phyloP scores from a whole-genome alignment of 495 filamentous ascomycete species.

The Bryoglossum gracile region DNA sequence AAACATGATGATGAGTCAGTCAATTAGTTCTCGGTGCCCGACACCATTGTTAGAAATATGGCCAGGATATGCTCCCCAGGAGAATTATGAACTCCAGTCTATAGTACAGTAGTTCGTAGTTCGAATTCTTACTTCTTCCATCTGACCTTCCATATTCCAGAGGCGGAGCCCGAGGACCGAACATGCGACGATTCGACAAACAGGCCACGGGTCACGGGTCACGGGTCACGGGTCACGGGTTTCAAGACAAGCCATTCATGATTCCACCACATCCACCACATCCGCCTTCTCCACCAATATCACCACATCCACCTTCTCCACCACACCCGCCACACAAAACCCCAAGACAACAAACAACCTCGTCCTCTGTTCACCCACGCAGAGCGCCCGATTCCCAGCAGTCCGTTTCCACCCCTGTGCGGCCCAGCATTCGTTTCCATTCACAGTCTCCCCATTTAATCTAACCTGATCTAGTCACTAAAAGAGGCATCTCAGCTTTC shows the following conservation, averaged over 20 bases:
- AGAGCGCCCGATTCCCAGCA: conserved; percentile 17
- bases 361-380: too few species aligned
- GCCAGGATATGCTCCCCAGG: not conserved
- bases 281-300: too few species aligned
- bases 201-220: not conserved
- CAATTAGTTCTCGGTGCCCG: conserved; percentile 2
- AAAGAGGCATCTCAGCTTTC: not conserved
- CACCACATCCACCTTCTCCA: not conserved
- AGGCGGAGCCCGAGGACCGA: too few species aligned
- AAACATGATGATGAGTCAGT: conserved; percentile 22
- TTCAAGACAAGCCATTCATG: not conserved
- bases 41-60: not conserved
- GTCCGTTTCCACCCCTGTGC: conserved; percentile 15
- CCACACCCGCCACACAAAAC: not conserved
- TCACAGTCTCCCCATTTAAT: not conserved
- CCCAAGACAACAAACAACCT: not conserved
- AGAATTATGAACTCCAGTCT: not conserved
- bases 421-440: too few species aligned
- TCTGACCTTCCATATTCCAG: too few species aligned
- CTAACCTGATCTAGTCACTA: not conserved
- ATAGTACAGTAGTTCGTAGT: not conserved
- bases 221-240: not conserved
- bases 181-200: too few species aligned
- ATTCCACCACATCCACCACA: too few species aligned
- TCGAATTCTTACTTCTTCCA: not conserved